These are phyloP conservation scores for Clarireedia sp. DNA, from an alignment of 2,329 filamentous ascomycete genomes.

Conservation along the genomic window DNA sequence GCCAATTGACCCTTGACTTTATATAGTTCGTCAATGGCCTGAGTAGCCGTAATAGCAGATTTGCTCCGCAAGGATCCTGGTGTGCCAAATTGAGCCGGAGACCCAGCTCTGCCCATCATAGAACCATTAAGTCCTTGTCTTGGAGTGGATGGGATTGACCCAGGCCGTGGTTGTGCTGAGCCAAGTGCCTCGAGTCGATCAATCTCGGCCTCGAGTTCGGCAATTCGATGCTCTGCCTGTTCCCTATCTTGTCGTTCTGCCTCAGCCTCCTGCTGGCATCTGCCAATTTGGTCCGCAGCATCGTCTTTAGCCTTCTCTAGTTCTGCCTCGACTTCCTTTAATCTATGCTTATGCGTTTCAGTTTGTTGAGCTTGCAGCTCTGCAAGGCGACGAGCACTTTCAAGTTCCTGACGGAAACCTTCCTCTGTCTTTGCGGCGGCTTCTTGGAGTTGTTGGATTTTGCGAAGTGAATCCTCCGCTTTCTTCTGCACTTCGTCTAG, in stretches of 20 bases:
- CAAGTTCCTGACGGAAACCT: constrained; percentile 78
- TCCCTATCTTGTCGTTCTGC: constrained; percentile 52
- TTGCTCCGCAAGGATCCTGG: constrained; percentile 50
- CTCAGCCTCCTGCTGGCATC: constrained; percentile 44
- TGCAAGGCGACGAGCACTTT: constrained; percentile 70
- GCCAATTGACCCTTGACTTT: constrained; percentile 65
- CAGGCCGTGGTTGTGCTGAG: constrained; percentile 31
- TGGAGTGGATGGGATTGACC: constrained; percentile 53
- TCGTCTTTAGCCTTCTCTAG: constrained; percentile 53
- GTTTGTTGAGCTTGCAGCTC: constrained; percentile 74
- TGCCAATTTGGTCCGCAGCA: constrained; percentile 50
- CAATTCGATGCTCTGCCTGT: constrained; percentile 52
- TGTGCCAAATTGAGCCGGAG: constrained; percentile 48
- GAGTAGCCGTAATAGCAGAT: constrained; percentile 49
- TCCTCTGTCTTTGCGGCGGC: constrained; percentile 75
- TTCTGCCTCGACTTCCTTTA: constrained; percentile 59
- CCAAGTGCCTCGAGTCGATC: constrained; percentile 51
- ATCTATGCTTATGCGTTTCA: constrained; percentile 60
- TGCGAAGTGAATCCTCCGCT: constrained; percentile 73
- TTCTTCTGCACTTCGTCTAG: constrained; percentile 80
- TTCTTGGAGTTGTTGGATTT: constrained; percentile 80
- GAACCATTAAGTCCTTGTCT: constrained; percentile 45
- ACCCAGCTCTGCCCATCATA: constrained; percentile 43
- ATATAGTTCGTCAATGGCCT: constrained; percentile 57
- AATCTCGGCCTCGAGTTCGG: constrained; percentile 56